These are phyloP conservation scores for Pseudopediastrum boryanum DNA, from an alignment of 139 green algal genomes.

Conservation along the genomic window DNA sequence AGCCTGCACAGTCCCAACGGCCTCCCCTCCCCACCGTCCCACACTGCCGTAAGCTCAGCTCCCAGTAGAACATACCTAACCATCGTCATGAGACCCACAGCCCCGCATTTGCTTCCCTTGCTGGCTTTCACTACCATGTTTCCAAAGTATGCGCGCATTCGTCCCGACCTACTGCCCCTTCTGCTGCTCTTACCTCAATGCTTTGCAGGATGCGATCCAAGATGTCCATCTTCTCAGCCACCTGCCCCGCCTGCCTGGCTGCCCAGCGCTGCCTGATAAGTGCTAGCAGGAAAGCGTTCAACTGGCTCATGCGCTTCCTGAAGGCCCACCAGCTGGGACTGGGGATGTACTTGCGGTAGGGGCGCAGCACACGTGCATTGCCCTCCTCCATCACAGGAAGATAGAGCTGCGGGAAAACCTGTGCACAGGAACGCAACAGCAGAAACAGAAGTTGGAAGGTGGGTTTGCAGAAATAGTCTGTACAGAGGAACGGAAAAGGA, in stretches of 20 bases:
- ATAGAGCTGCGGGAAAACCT: constrained; percentile 93
- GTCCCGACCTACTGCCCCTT: too few species aligned
- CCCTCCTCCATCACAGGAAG: constrained; percentile 95
- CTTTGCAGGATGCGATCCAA: constrained; percentile 79
- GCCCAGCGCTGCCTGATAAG: constrained; percentile 48
- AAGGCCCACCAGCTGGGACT: constrained; percentile 60
- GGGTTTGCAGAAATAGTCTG: neutral
- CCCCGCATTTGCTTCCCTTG: too few species aligned
- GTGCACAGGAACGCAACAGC: constrained; percentile 12
- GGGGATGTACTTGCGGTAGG: constrained; percentile 84
- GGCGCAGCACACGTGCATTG: constrained; percentile 83
- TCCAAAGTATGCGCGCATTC: too few species aligned
- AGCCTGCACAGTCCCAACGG: too few species aligned
- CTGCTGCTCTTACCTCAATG: constrained; percentile 57
- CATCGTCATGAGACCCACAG: too few species aligned
- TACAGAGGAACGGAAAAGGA: neutral
- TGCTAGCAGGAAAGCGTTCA: constrained; percentile 81
- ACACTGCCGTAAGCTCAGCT: too few species aligned
- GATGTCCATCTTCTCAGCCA: constrained; percentile 62
- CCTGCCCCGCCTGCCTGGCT: constrained; percentile 34
- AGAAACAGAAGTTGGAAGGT: neutral
- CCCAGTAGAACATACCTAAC: too few species aligned
- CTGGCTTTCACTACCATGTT: too few species aligned
- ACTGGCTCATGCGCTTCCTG: constrained; percentile 34
- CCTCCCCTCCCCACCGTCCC: too few species aligned